Evolutionary conservation across 352 stramenopile species (phyloP).

Genomic region (Pythium periplocum): DNA sequence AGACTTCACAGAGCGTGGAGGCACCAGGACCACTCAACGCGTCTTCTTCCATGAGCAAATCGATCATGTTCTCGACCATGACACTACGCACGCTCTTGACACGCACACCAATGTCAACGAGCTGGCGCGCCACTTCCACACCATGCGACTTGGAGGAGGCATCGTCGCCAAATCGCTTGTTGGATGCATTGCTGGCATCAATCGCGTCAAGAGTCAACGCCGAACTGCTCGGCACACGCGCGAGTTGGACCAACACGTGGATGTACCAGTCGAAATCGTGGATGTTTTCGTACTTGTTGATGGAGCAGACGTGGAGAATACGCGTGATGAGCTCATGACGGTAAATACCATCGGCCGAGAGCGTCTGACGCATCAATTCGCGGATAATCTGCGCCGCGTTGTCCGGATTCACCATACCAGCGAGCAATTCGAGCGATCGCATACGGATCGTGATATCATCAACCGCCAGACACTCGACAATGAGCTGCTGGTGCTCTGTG

Average conservation of each 20-base stretch:
- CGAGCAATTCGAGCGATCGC: constrained; percentile 94
- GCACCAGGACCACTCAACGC: constrained; percentile 62
- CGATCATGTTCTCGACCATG: constrained; percentile 93
- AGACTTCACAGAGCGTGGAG: constrained; percentile 90
- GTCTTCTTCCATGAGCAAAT: constrained; percentile 89
- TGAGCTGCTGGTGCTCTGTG: constrained; percentile 92
- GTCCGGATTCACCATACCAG: constrained; percentile 93
- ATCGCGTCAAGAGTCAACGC: constrained; percentile 28
- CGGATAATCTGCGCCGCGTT: constrained; percentile 96
- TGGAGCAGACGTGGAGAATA: constrained; percentile 95
- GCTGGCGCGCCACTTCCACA: constrained; percentile 90
- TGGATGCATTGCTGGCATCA: constrained; percentile 10
- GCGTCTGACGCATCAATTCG: constrained; percentile 95
- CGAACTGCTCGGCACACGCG: constrained; percentile 83
- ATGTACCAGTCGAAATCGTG: constrained; percentile 99
- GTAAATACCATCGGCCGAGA: constrained; percentile 91
- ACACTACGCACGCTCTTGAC: constrained; percentile 95
- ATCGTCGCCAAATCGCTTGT: constrained; percentile 34
- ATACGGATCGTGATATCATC: constrained; percentile 99
- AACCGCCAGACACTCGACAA: constrained; percentile 95
- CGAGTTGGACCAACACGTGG: constrained; percentile 94
- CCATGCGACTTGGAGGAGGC: constrained; percentile 39
- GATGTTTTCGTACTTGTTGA: constrained; percentile 98
- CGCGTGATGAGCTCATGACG: constrained; percentile 94
- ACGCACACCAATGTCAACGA: constrained; percentile 96